phyloP scores from a whole-genome alignment of 176 grass and related monocot species.

The Cymbopogon citratus region DNA sequence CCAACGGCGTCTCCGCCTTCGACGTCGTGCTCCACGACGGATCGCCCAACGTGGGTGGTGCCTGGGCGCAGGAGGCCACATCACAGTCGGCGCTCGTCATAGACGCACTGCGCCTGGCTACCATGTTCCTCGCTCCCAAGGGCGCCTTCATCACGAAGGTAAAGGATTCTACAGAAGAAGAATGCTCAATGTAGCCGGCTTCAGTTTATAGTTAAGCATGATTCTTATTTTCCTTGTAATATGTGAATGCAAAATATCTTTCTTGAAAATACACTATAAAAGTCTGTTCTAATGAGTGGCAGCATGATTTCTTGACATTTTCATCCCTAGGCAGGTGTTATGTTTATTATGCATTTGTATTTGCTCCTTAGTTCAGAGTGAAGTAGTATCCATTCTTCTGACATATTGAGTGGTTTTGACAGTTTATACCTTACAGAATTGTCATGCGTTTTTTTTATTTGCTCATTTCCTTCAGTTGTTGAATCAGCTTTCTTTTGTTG shows the following conservation, averaged over 20 bases:
- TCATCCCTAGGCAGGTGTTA: not conserved
- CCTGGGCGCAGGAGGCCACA: constrained; percentile 92
- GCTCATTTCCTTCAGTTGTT: not conserved
- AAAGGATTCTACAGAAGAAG: not conserved
- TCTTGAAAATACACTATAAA: not conserved
- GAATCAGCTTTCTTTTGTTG: not conserved
- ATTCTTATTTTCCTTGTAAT: not conserved
- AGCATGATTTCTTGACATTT: not conserved
- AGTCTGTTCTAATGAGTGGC: not conserved
- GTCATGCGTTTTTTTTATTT: not conserved
- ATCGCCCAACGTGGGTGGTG: constrained; percentile 86
- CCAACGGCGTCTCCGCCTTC: constrained; percentile 57
- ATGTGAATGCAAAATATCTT: not conserved
- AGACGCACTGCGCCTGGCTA: constrained; percentile 65
- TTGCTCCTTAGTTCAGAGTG: not conserved
- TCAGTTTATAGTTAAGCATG: not conserved
- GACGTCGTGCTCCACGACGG: constrained; percentile 90
- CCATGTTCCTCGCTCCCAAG: constrained; percentile 77
- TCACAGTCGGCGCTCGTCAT: constrained; percentile 73
- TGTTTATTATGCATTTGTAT: not conserved
- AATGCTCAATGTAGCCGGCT: not conserved
- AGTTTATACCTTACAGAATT: not conserved
- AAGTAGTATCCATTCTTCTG: not conserved
- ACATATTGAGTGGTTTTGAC: not conserved
- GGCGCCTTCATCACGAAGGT: constrained; percentile 92